Percentiles rank a stretch among this genome's conserved stretches.
Conservation (phyloP, 2,329 filamentous ascomycete genomes). For the Xylariales sp. region DNA sequence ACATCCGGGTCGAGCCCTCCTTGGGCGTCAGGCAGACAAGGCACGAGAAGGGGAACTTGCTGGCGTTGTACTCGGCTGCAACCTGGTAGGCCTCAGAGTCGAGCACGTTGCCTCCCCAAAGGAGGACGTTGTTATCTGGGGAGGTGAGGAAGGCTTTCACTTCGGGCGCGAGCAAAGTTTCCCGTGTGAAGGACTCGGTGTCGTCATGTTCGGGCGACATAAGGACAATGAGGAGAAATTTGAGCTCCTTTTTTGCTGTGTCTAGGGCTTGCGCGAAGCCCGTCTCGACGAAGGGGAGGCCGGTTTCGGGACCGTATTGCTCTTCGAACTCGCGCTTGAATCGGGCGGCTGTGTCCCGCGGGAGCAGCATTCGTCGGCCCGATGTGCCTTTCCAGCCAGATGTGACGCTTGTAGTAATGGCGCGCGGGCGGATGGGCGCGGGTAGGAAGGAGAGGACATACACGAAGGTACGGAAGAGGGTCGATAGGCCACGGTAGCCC, state of each 20-base stretch:
- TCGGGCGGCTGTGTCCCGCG: conserved; percentile 79
- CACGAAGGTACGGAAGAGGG: conserved; percentile 66
- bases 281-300: conserved; percentile 75
- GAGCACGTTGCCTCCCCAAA: conserved; percentile 91
- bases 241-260: conserved; percentile 81
- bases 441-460: conserved; percentile 80
- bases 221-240: conserved; percentile 84
- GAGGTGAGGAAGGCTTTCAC: conserved; percentile 71
- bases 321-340: conserved; percentile 95
- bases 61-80: conserved; percentile 78
- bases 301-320: conserved; percentile 67
- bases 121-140: conserved; percentile 69
- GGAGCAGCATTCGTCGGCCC: conserved; percentile 71
- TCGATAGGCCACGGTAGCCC: conserved; percentile 66
- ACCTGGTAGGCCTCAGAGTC: conserved; percentile 95
- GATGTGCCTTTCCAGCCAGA: conserved; percentile 55
- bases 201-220: conserved; percentile 94
- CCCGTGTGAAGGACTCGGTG: conserved; percentile 72
- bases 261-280: conserved; percentile 92
- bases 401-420: conserved; percentile 48
- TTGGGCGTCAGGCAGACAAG: conserved; percentile 84
- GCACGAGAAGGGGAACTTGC: conserved; percentile 87
- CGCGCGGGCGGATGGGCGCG: conserved; percentile 52
- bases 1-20: conserved; percentile 83
- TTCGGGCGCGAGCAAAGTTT: conserved; percentile 74